phyloP scores from a whole-genome alignment of 805 yeast species.

The Suhomyces sp. region DNA sequence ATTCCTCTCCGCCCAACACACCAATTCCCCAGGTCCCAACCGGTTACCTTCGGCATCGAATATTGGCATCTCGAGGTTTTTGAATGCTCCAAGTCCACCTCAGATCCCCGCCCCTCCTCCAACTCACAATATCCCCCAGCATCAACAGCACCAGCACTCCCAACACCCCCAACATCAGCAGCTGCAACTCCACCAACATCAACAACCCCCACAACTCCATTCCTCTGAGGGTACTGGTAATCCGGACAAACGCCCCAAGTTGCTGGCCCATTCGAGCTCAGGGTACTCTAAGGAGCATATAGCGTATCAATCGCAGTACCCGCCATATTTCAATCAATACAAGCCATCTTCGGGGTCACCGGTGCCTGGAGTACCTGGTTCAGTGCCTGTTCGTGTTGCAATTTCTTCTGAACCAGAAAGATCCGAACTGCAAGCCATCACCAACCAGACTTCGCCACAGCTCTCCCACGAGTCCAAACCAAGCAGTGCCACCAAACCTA shows the following conservation, averaged over 20 bases:
- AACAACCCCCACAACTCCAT: no score
- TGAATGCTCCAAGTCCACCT: constrained; percentile 13
- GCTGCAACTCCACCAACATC: no score
- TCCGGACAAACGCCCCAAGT: no score
- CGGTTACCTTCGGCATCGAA: constrained; percentile 17
- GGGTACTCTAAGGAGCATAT: no score
- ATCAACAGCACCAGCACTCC: constrained; percentile 1
- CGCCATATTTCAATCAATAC: constrained; percentile 1
- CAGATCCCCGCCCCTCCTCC: constrained; percentile 1
- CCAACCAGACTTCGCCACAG: neutral
- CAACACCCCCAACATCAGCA: no score
- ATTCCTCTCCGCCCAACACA: constrained; percentile 20
- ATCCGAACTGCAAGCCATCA: neutral
- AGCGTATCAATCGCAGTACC: no score
- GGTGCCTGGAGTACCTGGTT: neutral
- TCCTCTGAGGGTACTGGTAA: no score
- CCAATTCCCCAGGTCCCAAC: constrained; percentile 7
- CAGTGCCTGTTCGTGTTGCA: neutral
- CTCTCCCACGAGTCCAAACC: no score
- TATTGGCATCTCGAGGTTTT: constrained; percentile 22
- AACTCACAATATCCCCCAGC: neutral
- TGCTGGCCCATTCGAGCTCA: no score
- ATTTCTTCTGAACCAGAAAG: neutral
- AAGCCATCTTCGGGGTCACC: neutral
- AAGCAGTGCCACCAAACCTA: no score